A percentile compares a stretch with the other conserved stretches of the same genome.
Evolutionary conservation across 257 asterid genomes (phyloP).

Genomic region (Nicotiana undulata): DNA sequence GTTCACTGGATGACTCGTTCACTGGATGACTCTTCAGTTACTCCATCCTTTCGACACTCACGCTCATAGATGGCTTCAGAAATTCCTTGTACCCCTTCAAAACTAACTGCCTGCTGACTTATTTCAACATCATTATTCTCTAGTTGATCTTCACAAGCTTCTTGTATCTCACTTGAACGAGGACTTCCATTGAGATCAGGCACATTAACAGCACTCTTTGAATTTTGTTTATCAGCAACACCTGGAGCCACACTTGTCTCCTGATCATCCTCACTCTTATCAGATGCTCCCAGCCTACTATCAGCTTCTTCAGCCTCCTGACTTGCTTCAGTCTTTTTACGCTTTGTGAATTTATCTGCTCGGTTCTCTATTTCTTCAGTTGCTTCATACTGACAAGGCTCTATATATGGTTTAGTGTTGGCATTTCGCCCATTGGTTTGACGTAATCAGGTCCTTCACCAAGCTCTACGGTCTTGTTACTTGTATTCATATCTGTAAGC

Average conservation of each 20-base stretch:
- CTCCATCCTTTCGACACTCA: constrained; percentile 24
- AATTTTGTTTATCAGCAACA: no score
- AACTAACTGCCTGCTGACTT: constrained; percentile 16
- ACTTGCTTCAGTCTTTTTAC: constrained; percentile 19
- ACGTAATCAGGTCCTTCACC: constrained; percentile 12
- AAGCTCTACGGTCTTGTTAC: constrained; percentile 16
- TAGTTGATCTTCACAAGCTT: no score
- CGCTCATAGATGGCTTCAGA: constrained; percentile 22
- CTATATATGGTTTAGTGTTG: constrained; percentile 7
- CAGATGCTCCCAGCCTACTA: neutral
- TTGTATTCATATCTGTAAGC: constrained; percentile 11
- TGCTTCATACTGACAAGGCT: constrained; percentile 15
- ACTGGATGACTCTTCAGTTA: constrained; percentile 14
- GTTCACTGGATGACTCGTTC: no score
- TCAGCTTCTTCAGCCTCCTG: constrained; percentile 23
- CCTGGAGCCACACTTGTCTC: no score
- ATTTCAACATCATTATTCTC: constrained; percentile 21
- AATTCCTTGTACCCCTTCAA: constrained; percentile 13
- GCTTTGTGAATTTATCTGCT: constrained; percentile 22
- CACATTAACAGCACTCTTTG: no score
- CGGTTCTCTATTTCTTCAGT: constrained; percentile 14
- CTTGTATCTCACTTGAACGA: no score
- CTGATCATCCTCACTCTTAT: no score
- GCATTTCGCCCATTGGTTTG: constrained; percentile 7
- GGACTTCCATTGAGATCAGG: no score